A percentile compares a stretch with the other conserved stretches of the same genome.
phyloP scores from a whole-genome alignment of 2,329 filamentous ascomycete genomes.

The Madurella fahalii region DNA sequence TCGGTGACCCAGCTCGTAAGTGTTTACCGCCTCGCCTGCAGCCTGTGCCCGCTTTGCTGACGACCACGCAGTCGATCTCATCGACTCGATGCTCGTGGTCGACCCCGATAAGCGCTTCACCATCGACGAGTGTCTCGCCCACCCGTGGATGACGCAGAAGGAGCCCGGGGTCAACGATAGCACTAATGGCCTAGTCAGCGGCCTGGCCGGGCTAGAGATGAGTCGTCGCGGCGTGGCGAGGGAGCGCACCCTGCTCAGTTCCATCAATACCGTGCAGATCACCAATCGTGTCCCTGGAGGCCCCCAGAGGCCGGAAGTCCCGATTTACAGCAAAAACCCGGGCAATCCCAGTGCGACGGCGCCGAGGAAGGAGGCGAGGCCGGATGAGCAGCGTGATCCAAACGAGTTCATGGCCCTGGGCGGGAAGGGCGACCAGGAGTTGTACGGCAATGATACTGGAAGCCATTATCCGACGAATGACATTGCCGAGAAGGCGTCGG shows the following conservation, averaged over 20 bases:
- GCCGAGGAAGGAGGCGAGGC: constrained; percentile 57
- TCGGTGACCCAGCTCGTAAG: constrained; percentile 74
- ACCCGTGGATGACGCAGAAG: constrained; percentile 78
- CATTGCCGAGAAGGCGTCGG: constrained; percentile 24
- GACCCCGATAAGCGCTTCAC: constrained; percentile 79
- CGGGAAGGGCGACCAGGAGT: constrained; percentile 74
- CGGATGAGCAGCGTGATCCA: constrained; percentile 62
- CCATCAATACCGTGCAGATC: constrained; percentile 68
- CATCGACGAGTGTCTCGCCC: constrained; percentile 83
- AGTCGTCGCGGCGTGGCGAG: constrained; percentile 73
- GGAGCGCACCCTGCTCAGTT: constrained; percentile 80
- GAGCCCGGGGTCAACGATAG: constrained; percentile 68
- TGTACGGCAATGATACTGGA: constrained; percentile 63
- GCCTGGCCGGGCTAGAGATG: constrained; percentile 77
- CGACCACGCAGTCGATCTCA: constrained; percentile 67
- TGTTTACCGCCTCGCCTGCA: constrained; percentile 8
- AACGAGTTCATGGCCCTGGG: constrained; percentile 81
- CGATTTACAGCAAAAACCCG: constrained; percentile 71
- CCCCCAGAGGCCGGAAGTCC: constrained; percentile 56
- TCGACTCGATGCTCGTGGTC: constrained; percentile 91
- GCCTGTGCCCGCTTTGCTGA: not conserved
- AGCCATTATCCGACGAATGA: constrained; percentile 48
- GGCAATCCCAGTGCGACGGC: constrained; percentile 36
- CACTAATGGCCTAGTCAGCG: constrained; percentile 88
- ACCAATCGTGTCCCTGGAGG: constrained; percentile 50